A percentile compares a stretch with the other conserved stretches of the same genome.
Evolutionary conservation across 768 basidiomycete species (phyloP).

Genomic region (Tricholomella constricta): DNA sequence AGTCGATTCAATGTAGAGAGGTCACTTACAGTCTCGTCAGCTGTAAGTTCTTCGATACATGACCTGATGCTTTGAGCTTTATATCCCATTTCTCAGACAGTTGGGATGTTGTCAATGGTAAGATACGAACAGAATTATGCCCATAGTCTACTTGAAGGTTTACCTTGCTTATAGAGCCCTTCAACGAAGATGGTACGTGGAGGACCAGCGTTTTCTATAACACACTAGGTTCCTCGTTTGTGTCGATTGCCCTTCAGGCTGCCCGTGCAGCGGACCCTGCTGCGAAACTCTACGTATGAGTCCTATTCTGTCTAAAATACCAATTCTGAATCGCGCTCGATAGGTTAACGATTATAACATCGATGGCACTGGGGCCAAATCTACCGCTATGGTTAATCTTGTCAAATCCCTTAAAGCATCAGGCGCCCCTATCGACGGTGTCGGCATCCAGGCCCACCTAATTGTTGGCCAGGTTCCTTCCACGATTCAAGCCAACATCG

Average conservation of each 20-base stretch:
- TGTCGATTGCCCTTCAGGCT: constrained; percentile 53
- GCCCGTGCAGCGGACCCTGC: constrained; percentile 55
- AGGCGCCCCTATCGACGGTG: constrained; percentile 57
- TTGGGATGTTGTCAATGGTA: constrained; percentile 48
- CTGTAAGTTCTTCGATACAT: constrained; percentile 35
- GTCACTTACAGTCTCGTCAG: constrained; percentile 14
- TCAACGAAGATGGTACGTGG: constrained; percentile 65
- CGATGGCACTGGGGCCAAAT: constrained; percentile 49
- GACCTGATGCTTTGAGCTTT: too few species aligned
- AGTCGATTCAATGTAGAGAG: background rate
- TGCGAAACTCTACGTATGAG: constrained; percentile 55
- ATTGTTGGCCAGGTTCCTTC: constrained; percentile 58
- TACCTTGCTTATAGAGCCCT: constrained; percentile 40
- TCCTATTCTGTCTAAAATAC: too few species aligned
- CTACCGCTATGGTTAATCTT: constrained; percentile 56
- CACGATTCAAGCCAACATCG: constrained; percentile 47
- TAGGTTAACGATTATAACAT: constrained; percentile 45
- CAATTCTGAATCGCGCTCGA: background rate
- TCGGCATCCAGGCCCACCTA: constrained; percentile 63
- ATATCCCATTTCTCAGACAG: constrained; percentile 33
- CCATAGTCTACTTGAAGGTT: background rate
- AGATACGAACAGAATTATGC: background rate
- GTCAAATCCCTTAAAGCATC: constrained; percentile 47
- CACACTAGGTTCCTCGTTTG: constrained; percentile 47
- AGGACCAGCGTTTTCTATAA: constrained; percentile 55